Conservation (phyloP, 306 rosid genomes). For the Sechiopsis laciniata region DNA sequence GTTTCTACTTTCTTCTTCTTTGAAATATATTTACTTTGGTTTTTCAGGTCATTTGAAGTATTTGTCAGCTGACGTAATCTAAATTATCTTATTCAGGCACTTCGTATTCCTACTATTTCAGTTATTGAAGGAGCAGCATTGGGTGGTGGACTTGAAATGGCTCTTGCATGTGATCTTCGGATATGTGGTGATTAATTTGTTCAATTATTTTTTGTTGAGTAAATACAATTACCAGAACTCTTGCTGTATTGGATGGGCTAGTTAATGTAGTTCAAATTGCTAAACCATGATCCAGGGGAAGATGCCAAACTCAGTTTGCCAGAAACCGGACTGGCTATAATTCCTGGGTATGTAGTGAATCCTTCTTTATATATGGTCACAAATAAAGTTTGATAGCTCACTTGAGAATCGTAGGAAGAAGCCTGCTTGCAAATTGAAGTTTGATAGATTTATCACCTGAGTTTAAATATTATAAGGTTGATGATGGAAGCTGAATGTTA, state of each 20-base stretch:
- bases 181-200: slow-evolving; percentile 60
- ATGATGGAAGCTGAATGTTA: slow-evolving; percentile 1
- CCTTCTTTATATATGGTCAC: neutral
- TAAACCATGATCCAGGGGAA: slow-evolving; percentile 48
- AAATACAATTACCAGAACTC: slow-evolving; percentile 19
- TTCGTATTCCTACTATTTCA: slow-evolving; percentile 71
- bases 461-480: neutral
- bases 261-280: slow-evolving; percentile 23
- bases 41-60: slow-evolving; percentile 6
- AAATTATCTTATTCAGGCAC: slow-evolving; percentile 41
- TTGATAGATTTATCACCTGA: neutral
- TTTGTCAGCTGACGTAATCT: slow-evolving; percentile 24
- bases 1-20: slow-evolving; percentile 5
- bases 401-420: slow-evolving; percentile 14
- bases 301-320: slow-evolving; percentile 75
- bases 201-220: neutral
- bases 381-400: neutral
- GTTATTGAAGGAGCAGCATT: slow-evolving; percentile 87
- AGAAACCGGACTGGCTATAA: slow-evolving; percentile 95
- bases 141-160: slow-evolving; percentile 98
- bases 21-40: slow-evolving; percentile 10
- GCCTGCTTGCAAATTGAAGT: neutral
- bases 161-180: slow-evolving; percentile 87
- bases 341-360: slow-evolving; percentile 70
- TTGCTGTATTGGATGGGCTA: slow-evolving; percentile 22